Evolutionary conservation across 2,329 filamentous ascomycete species (phyloP).

Genomic region (Penicillium sp.): DNA sequence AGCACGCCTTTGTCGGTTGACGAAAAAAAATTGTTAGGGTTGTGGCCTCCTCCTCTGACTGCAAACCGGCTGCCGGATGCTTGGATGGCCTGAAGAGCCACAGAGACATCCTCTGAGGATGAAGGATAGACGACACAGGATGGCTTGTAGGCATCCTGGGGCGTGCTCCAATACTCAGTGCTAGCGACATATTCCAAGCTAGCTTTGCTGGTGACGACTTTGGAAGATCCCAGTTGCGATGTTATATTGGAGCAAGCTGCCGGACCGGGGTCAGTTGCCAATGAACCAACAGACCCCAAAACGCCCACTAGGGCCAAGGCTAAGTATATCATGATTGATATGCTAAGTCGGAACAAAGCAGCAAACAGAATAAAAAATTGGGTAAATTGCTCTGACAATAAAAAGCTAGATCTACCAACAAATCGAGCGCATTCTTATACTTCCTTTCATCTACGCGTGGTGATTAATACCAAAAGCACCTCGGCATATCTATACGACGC

Average conservation of each 20-base stretch:
- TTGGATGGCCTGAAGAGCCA: constrained; percentile 21
- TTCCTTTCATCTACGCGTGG: background rate
- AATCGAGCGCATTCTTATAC: background rate
- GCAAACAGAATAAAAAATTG: background rate
- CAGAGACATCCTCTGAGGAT: constrained; percentile 26
- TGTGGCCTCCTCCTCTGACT: constrained; percentile 28
- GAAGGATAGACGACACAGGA: constrained; percentile 26
- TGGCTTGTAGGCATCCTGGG: constrained; percentile 23
- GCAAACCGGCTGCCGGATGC: constrained; percentile 24
- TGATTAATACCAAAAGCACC: background rate
- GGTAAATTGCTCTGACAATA: background rate
- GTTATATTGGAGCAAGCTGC: constrained; percentile 49
- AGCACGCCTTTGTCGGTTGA: constrained; percentile 25
- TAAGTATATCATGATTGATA: constrained; percentile 5
- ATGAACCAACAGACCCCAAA: constrained; percentile 11
- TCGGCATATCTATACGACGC: constrained; percentile 12
- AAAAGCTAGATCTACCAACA: background rate
- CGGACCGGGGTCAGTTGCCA: constrained; percentile 8
- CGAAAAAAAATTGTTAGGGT: constrained; percentile 27
- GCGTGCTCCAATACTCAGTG: constrained; percentile 26
- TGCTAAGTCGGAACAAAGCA: background rate
- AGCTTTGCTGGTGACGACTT: constrained; percentile 15
- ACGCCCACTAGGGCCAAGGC: constrained; percentile 4
- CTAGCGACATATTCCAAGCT: constrained; percentile 17
- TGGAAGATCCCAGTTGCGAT: constrained; percentile 42